phyloP scores from a whole-genome alignment of 768 basidiomycete genomes.

The Russula olivacea region DNA sequence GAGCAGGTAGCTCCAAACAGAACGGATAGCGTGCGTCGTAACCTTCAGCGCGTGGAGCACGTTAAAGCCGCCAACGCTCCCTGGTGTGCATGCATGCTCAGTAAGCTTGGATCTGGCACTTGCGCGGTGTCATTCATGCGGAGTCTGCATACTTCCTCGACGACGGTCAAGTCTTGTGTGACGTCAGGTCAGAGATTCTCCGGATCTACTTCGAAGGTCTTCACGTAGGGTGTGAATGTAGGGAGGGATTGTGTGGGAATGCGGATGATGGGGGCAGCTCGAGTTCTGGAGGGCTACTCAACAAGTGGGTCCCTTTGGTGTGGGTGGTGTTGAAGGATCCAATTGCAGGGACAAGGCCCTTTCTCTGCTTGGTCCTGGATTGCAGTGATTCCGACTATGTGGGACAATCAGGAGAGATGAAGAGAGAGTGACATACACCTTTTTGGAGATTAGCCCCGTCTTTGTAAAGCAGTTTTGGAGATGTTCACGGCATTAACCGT shows the following conservation, averaged over 20 bases:
- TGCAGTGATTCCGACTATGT: slow-evolving; percentile 14
- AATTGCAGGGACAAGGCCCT: slow-evolving; percentile 70
- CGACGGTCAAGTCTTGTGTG: slow-evolving; percentile 61
- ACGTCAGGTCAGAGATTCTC: slow-evolving; percentile 72
- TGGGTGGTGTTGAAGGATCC: slow-evolving; percentile 42
- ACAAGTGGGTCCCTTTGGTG: slow-evolving; percentile 35
- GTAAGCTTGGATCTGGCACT: slow-evolving; percentile 3
- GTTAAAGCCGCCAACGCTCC: slow-evolving; percentile 37
- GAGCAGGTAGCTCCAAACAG: slow-evolving; percentile 77
- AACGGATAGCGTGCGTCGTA: slow-evolving; percentile 76
- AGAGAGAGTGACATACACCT: slow-evolving; percentile 49
- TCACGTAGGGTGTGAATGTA: slow-evolving; percentile 49
- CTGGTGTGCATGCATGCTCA: slow-evolving; percentile 13
- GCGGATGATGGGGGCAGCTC: slow-evolving; percentile 66
- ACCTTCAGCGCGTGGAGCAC: slow-evolving; percentile 68
- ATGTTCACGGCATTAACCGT: too few relatives aligned
- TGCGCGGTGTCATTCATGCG: slow-evolving; percentile 14
- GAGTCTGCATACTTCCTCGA: slow-evolving; percentile 35
- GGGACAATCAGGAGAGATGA: neutral
- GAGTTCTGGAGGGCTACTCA: slow-evolving; percentile 44
- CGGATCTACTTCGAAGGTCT: slow-evolving; percentile 66
- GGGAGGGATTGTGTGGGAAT: slow-evolving; percentile 44
- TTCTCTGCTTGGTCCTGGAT: slow-evolving; percentile 42
- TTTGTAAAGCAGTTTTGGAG: slow-evolving; percentile 94
- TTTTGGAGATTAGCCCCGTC: slow-evolving; percentile 68